Base-by-base conservation (phyloP, 495 filamentous ascomycete genomes). In the Penicillium nucicola region DNA sequence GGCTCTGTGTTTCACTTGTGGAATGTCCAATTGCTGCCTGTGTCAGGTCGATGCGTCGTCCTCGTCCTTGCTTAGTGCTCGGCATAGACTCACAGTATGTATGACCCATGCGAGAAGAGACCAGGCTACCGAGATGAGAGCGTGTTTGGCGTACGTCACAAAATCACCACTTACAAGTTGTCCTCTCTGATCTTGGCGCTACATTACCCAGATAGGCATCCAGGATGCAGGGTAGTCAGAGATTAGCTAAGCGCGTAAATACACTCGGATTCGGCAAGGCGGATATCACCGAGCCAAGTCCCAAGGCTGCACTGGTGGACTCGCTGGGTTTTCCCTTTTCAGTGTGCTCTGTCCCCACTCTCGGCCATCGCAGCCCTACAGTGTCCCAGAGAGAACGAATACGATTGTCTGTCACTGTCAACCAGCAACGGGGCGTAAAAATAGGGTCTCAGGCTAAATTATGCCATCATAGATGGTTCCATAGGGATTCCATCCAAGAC, bases 201-300 rank as follows among this genome's bases (percentile, higher is more conserved):
- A 28, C 25, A 28, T 28, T 28, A 9, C 23, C 23, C 5, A 28
- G 1, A 1, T 28, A 9, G 25, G 7, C 10, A 22, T 22, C 2
- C 20, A 22, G 5, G 20, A 22, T 22, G 20, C 5, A 22, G n/a
- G n/a, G 22, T 5, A 23, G 22, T 23, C 22, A 23, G 25, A 4
- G 37, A 13, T 47, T 47, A 38, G 17, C 33, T 38, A 18, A 38
- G 35, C 20, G 12, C 25, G 25, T 28, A 28, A 28, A 28, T 28
- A 28, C 25, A 28, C 7, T 9, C 25, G 10, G 5, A 28, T 9
- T 9, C 7, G 25, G 5, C 25, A 8, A 19, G 30, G 18, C 46
- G 46, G 46, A 41, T 41, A 48, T 48, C 45, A 12, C 45, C 45
- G 45, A 48, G 30, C 15, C 15, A 28, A 28, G 25, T 8, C 12